Evolutionary conservation across 2,329 filamentous ascomycete species (phyloP), one percentile per base, ranked within the genome.

Genomic region (Cadophora malorum): DNA sequence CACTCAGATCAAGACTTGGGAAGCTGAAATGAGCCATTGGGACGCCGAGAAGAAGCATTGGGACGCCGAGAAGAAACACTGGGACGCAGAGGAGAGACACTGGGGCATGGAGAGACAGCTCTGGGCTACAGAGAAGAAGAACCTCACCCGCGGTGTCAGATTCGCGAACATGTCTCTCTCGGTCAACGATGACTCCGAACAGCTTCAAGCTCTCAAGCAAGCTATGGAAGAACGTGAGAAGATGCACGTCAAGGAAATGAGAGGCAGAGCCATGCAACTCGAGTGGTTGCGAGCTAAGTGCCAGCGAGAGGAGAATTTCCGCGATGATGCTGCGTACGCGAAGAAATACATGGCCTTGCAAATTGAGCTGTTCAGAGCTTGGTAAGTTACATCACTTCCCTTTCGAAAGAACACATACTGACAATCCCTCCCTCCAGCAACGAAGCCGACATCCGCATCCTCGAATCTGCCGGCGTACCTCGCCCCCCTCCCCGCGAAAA

Each of bases 191-290:
- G 78, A 80, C 23, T 66, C 78, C 12, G 80, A 83, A 66, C 77
- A 83, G 66, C 76, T 80, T 6, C 35, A 63, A 25, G 71, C 68
- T 45, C 65, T 80, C 62, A 77, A 77, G 64, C 74, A 77, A 65
- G 73, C 78, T 53, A 71, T 76, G 28, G 77, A 78, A 45, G 77
- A 76, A 66, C 75, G 69, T 63, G 89, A 93, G 75, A 88, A 87
- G 72, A 83, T 86, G 55, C 92, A 96, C 78, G 83, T 85, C 74
- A 90, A 89, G 79, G 92, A 96, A 80, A 82, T 97, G 64, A 88
- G 90, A 73, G 95, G 95, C 21, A 85, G 98, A 77, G 87, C 88
- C 64, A 91, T 96, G 81, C 94, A 98, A 80, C 95, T 98, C 78
- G 88, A 94, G 75, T 98, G 92, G 89, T 88, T 98, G 78, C 89